Evolutionary conservation across 2,329 filamentous ascomycete genomes (phyloP).

Genomic region (Diaporthe velutina): DNA sequence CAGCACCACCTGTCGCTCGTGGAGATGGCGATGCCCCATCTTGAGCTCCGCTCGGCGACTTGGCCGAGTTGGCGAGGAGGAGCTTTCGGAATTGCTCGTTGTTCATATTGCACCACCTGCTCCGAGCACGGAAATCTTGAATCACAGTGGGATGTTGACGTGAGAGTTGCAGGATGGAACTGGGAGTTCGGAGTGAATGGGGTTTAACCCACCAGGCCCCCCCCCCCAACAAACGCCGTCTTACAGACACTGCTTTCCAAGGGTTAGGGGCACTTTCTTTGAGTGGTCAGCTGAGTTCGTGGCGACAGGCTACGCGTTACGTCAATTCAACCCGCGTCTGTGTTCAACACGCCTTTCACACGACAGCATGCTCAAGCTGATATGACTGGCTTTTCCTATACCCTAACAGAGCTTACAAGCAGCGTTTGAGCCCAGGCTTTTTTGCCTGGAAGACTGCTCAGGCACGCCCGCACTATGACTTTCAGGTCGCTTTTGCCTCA

Average conservation of each 20-base stretch:
- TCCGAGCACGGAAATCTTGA: neutral
- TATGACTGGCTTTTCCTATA: slow-evolving; percentile 11
- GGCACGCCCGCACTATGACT: slow-evolving; percentile 32
- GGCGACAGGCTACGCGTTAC: slow-evolving; percentile 21
- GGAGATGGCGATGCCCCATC: slow-evolving; percentile 59
- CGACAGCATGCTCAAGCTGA: slow-evolving; percentile 10
- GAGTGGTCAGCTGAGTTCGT: slow-evolving; percentile 31
- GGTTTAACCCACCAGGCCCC: neutral
- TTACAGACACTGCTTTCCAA: neutral
- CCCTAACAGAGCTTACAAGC: neutral
- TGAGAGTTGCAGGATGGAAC: neutral
- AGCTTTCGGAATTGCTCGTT: slow-evolving; percentile 94
- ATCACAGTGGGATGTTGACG: neutral
- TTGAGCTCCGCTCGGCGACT: slow-evolving; percentile 52
- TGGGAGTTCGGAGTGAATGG: neutral
- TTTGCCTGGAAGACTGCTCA: neutral
- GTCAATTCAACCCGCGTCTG: neutral
- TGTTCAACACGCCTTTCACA: neutral
- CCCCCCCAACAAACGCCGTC: too few species aligned
- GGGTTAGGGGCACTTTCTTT: neutral
- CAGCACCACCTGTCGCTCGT: slow-evolving; percentile 44
- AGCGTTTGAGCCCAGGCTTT: neutral
- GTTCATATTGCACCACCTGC: slow-evolving; percentile 76
- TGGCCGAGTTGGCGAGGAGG: slow-evolving; percentile 65
- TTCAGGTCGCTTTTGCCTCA: neutral